Conservation (phyloP, 2,329 filamentous ascomycete species). For the Mollisia scopiformis region DNA sequence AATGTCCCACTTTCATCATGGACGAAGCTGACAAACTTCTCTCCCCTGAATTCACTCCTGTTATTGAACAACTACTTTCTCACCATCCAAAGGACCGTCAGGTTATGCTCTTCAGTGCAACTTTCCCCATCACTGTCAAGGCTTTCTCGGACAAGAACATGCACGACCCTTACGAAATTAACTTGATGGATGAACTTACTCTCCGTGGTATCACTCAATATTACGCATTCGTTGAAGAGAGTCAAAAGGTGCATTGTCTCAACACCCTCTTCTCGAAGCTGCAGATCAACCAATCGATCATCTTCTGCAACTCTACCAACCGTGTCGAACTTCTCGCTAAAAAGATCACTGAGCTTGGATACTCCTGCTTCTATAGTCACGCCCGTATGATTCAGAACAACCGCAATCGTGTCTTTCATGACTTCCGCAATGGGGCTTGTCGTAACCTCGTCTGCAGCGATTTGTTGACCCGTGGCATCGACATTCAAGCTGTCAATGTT, state of each 20-base stretch:
- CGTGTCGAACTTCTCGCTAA: slow-evolving; percentile 96
- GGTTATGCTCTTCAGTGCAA: slow-evolving; percentile 99
- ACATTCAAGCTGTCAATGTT: slow-evolving; percentile 98
- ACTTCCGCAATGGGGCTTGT: slow-evolving; percentile 97
- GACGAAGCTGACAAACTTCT: slow-evolving; percentile 98
- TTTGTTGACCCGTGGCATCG: slow-evolving; percentile 95
- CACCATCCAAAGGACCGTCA: slow-evolving; percentile 98
- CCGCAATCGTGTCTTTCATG: slow-evolving; percentile 98
- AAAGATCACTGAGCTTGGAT: slow-evolving; percentile 98
- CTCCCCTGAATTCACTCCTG: slow-evolving; percentile 94
- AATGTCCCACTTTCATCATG: slow-evolving; percentile 99
- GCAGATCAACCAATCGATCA: slow-evolving; percentile 99
- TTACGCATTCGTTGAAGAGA: slow-evolving; percentile 98
- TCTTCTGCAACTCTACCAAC: slow-evolving; percentile 99
- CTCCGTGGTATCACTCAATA: slow-evolving; percentile 98
- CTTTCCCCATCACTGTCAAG: slow-evolving; percentile 96
- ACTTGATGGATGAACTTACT: slow-evolving; percentile 98
- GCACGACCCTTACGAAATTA: slow-evolving; percentile 95
- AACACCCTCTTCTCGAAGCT: slow-evolving; percentile 99
- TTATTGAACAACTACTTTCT: slow-evolving; percentile 92
- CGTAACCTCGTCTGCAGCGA: slow-evolving; percentile 98
- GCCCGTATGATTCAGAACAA: slow-evolving; percentile 97
- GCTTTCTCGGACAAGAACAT: slow-evolving; percentile 99
- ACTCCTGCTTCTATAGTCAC: slow-evolving; percentile 99
- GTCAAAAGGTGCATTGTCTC: slow-evolving; percentile 97